phyloP scores from a whole-genome alignment of 2,329 filamentous ascomycete species.

The Curvularia sp. region DNA sequence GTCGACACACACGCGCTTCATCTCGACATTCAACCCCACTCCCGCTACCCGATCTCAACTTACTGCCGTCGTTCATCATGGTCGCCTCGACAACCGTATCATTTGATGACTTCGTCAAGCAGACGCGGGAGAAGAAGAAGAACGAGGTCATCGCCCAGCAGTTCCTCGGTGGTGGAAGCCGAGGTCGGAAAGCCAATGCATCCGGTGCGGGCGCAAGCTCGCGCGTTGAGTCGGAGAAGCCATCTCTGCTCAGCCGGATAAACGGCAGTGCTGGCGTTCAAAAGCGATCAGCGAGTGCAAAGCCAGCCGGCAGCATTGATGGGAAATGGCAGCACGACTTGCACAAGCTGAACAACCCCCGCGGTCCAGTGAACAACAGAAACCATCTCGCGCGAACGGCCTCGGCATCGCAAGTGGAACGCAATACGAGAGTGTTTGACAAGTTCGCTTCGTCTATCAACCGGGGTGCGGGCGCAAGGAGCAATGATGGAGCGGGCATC shows the following conservation, averaged over 20 bases:
- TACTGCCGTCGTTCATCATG: slow-evolving; percentile 23
- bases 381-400: slow-evolving; percentile 47
- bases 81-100: slow-evolving; percentile 29
- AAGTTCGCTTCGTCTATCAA: slow-evolving; percentile 50
- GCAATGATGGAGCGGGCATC: slow-evolving; percentile 57
- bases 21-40: slow-evolving; percentile 4
- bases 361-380: slow-evolving; percentile 41
- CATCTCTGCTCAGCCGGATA: slow-evolving; percentile 71
- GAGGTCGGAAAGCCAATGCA: slow-evolving; percentile 62
- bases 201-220: slow-evolving; percentile 59
- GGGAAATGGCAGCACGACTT: slow-evolving; percentile 76
- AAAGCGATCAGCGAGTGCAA: slow-evolving; percentile 62
- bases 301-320: slow-evolving; percentile 64
- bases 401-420: slow-evolving; percentile 52
- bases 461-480: slow-evolving; percentile 37
- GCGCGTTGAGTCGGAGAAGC: slow-evolving; percentile 56
- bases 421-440: slow-evolving; percentile 53
- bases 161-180: slow-evolving; percentile 70
- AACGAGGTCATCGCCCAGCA: slow-evolving; percentile 74
- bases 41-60: slow-evolving; percentile 3
- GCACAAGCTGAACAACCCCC: slow-evolving; percentile 58
- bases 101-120: slow-evolving; percentile 45
- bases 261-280: slow-evolving; percentile 72
- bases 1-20: slow-evolving; percentile 9
- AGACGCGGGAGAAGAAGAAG: slow-evolving; percentile 71